Percentiles rank a stretch among this genome's conserved stretches.
Evolutionary conservation across 768 basidiomycete genomes (phyloP).

Genomic region (Dendrothele bispora): DNA sequence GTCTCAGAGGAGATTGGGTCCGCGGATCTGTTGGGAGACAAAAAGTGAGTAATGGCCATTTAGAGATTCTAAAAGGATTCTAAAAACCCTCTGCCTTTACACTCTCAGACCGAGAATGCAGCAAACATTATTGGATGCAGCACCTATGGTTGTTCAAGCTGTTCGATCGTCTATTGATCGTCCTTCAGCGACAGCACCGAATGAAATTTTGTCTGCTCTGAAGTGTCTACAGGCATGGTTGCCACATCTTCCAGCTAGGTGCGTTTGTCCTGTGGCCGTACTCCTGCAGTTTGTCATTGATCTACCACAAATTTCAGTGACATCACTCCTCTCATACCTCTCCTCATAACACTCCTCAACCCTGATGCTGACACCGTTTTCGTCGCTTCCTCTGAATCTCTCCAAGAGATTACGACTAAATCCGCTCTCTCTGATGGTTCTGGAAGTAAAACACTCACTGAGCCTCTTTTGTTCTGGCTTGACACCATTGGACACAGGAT

Average conservation of each 20-base stretch:
- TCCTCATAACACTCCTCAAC: conserved; percentile 66
- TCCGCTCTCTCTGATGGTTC: conserved; percentile 72
- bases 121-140: conserved; percentile 64
- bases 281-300: conserved; percentile 5
- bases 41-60: conserved; percentile 56
- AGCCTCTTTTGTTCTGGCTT: conserved; percentile 84
- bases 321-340: conserved; percentile 63
- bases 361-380: conserved; percentile 55
- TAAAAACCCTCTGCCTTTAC: too few relatives aligned
- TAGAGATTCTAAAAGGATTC: conserved; percentile 4
- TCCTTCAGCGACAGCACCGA: conserved; percentile 27
- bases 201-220: conserved; percentile 68
- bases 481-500: conserved; percentile 54
- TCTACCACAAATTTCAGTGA: neutral
- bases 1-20: conserved; percentile 79
- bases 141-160: conserved; percentile 69
- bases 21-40: conserved; percentile 71
- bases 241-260: conserved; percentile 66
- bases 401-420: conserved; percentile 77
- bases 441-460: conserved; percentile 72
- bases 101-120: conserved; percentile 67
- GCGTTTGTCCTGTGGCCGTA: conserved; percentile 24
- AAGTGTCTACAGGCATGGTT: conserved; percentile 88
- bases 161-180: conserved; percentile 57
- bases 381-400: conserved; percentile 62